phyloP scores from a whole-genome alignment of 2,329 filamentous ascomycete species.

The Aureobasidium subglaciale region DNA sequence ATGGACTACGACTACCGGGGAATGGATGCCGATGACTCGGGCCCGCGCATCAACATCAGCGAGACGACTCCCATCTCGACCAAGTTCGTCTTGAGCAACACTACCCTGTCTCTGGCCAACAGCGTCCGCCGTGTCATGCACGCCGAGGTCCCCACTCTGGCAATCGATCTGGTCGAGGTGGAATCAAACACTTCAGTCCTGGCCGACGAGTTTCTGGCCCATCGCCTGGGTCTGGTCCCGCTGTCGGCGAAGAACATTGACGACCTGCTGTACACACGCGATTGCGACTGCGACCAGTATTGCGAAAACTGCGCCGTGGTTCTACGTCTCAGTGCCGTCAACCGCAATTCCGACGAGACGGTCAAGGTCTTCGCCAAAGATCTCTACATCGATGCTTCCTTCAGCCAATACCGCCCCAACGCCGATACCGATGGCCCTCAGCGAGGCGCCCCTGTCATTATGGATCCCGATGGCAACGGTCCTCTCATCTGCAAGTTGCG shows the following conservation, averaged over 20 bases:
- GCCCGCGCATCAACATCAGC: constrained; percentile 42
- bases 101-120: constrained; percentile 89
- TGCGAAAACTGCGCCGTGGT: constrained; percentile 88
- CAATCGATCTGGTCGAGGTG: constrained; percentile 90
- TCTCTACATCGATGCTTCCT: constrained; percentile 52
- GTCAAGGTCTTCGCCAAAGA: constrained; percentile 95
- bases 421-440: neutral
- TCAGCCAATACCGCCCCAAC: neutral
- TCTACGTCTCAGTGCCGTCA: constrained; percentile 66
- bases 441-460: constrained; percentile 69
- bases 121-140: constrained; percentile 84
- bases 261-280: constrained; percentile 75
- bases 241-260: constrained; percentile 79
- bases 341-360: constrained; percentile 69
- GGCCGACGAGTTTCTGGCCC: constrained; percentile 90
- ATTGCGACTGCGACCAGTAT: constrained; percentile 94
- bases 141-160: constrained; percentile 87
- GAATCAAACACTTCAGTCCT: constrained; percentile 92
- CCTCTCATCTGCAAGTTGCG: constrained; percentile 85
- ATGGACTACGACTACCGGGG: constrained; percentile 23
- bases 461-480: constrained; percentile 73
- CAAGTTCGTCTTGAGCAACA: constrained; percentile 84
- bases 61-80: constrained; percentile 64
- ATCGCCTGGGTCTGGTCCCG: constrained; percentile 84
- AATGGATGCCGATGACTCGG: constrained; percentile 38